These are phyloP conservation scores for Sutorius australiensis DNA, from an alignment of 768 basidiomycete species.

Conservation along the genomic window DNA sequence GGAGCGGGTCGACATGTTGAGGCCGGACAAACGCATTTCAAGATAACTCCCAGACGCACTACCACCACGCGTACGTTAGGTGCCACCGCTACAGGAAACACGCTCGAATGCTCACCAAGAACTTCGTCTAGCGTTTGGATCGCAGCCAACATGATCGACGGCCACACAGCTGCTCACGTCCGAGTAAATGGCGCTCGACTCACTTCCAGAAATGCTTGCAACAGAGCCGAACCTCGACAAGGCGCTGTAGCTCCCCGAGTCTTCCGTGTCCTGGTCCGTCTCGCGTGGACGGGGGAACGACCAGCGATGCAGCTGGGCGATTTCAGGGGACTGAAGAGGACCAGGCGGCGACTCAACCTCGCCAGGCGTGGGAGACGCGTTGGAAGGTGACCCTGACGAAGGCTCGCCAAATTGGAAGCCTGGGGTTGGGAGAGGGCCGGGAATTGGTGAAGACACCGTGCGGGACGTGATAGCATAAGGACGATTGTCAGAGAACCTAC, in stretches of 20 bases:
- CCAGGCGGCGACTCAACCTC: constrained; percentile 34
- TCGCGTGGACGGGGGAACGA: constrained; percentile 39
- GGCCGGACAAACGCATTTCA: constrained; percentile 29
- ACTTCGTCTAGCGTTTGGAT: constrained; percentile 33
- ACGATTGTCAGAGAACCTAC: constrained; percentile 42
- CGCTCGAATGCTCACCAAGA: constrained; percentile 24
- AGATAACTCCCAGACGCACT: constrained; percentile 31
- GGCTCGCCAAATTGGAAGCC: constrained; percentile 64
- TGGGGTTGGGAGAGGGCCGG: constrained; percentile 57
- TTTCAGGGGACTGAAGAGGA: constrained; percentile 44
- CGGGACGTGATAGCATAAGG: constrained; percentile 49
- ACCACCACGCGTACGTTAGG: constrained; percentile 21
- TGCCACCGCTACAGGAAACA: constrained; percentile 17
- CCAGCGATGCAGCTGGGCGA: constrained; percentile 35
- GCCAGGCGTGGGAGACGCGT: constrained; percentile 48
- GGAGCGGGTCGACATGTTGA: constrained; percentile 31
- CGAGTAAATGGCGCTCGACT: constrained; percentile 50
- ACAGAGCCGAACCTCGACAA: constrained; percentile 59
- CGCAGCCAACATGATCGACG: constrained; percentile 29
- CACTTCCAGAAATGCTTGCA: constrained; percentile 57
- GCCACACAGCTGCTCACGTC: constrained; percentile 39
- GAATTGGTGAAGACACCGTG: constrained; percentile 42
- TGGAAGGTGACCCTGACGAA: constrained; percentile 41
- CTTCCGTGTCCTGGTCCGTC: constrained; percentile 51
- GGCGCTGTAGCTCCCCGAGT: constrained; percentile 45